Evolutionary conservation across 495 filamentous ascomycete genomes (phyloP).

Genomic region (Hypoxylon subgilvum): DNA sequence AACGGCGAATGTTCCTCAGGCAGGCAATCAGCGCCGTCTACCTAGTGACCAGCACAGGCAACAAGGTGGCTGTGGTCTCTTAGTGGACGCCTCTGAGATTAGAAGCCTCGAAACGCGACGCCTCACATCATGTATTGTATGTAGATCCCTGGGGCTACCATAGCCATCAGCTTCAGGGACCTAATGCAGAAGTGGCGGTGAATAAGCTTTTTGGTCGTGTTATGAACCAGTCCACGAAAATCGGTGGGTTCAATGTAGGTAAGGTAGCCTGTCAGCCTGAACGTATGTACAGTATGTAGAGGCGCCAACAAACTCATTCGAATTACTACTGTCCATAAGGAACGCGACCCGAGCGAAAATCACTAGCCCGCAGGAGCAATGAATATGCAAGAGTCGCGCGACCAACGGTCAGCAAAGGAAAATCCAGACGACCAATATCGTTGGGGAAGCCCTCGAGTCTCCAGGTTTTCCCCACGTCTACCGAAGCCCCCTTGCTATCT

Average conservation of each 20-base stretch:
- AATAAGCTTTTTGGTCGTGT: slow-evolving; percentile 32
- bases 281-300: neutral
- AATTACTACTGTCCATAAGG: slow-evolving; percentile 4
- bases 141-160: slow-evolving; percentile 6
- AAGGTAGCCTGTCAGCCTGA: no score
- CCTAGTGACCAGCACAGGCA: neutral
- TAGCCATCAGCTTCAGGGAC: slow-evolving; percentile 24
- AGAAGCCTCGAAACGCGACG: slow-evolving; percentile 12
- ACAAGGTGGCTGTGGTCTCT: slow-evolving; percentile 2
- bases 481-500: slow-evolving; percentile 7
- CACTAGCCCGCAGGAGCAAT: slow-evolving; percentile 27
- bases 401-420: slow-evolving; percentile 21
- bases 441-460: slow-evolving; percentile 19
- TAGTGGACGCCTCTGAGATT: slow-evolving; percentile 8
- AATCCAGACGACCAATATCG: slow-evolving; percentile 19
- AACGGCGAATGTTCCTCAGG: slow-evolving; percentile 9
- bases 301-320: neutral
- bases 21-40: slow-evolving; percentile 25
- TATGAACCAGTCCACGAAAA: neutral
- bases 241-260: no score
- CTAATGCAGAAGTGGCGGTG: slow-evolving; percentile 36
- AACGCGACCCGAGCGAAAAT: slow-evolving; percentile 9
- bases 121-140: slow-evolving; percentile 15
- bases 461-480: slow-evolving; percentile 36
- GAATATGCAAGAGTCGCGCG: slow-evolving; percentile 13